phyloP scores from a whole-genome alignment of 202 grass and related monocot species.

The Eragrostis tef region DNA sequence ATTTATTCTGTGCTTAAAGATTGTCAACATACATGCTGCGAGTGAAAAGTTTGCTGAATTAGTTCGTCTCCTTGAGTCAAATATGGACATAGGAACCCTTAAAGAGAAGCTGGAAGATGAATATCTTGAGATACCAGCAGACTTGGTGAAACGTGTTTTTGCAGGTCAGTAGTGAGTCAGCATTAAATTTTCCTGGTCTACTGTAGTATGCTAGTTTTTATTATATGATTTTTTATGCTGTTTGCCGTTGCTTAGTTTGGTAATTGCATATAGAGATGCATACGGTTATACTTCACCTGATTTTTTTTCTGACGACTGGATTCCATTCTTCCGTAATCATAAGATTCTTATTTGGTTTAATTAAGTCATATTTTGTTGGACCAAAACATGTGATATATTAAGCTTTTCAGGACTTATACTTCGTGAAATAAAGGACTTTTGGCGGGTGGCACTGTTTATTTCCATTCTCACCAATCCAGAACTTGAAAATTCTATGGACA shows the following conservation, averaged over 20 bases:
- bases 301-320: not conserved
- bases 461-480: slow-evolving; percentile 56
- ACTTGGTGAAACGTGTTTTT: too few species aligned
- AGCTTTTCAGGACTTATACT: slow-evolving; percentile 75
- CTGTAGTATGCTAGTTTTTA: slow-evolving; percentile 2
- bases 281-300: too few species aligned
- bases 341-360: slow-evolving; percentile 10
- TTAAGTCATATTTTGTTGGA: not conserved
- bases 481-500: slow-evolving; percentile 31
- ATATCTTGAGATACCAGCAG: slow-evolving; percentile 45
- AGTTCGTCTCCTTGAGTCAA: slow-evolving; percentile 65
- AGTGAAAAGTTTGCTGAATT: slow-evolving; percentile 72
- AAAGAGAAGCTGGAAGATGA: slow-evolving; percentile 77
- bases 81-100: slow-evolving; percentile 57
- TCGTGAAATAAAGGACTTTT: slow-evolving; percentile 87
- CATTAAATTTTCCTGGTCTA: not conserved
- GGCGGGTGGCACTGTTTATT: slow-evolving; percentile 71
- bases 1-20: slow-evolving; percentile 45
- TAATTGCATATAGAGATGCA: not conserved
- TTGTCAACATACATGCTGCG: slow-evolving; percentile 71
- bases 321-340: not conserved
- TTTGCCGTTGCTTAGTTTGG: not conserved
- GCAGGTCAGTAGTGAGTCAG: too few species aligned
- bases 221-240: not conserved
- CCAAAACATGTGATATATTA: slow-evolving; percentile 10